phyloP scores from a whole-genome alignment of 768 basidiomycete genomes.

The Lactifluus rugatus region DNA sequence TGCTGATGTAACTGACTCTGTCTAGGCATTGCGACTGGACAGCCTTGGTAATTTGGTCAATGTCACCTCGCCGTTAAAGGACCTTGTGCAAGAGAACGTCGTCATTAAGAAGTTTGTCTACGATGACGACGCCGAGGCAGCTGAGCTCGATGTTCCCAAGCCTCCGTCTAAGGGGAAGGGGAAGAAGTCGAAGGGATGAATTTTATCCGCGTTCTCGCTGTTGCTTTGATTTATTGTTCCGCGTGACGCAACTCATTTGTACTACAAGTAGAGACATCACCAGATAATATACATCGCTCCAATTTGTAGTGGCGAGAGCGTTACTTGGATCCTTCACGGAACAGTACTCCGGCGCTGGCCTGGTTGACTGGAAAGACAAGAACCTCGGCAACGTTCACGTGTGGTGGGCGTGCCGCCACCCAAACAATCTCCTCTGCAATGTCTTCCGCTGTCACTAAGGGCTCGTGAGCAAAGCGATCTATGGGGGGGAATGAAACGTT shows the following conservation, averaged over 20 bases:
- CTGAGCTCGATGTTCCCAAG: constrained; percentile 27
- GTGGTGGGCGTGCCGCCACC: constrained; percentile 84
- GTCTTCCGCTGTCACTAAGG: constrained; percentile 67
- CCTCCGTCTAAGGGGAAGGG: constrained; percentile 32
- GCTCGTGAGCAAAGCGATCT: neutral
- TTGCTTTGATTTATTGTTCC: constrained; percentile 13
- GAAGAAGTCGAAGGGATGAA: constrained; percentile 44
- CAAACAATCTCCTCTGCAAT: constrained; percentile 98
- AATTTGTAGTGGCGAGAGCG: neutral
- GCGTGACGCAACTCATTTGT: neutral
- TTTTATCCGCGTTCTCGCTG: constrained; percentile 10
- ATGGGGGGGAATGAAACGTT: neutral
- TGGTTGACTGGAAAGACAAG: constrained; percentile 74
- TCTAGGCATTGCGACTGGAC: constrained; percentile 53
- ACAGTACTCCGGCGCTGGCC: constrained; percentile 55
- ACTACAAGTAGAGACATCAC: neutral
- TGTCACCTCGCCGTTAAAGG: constrained; percentile 43
- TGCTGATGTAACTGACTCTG: constrained; percentile 1
- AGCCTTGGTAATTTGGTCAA: constrained; percentile 61
- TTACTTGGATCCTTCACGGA: constrained; percentile 33
- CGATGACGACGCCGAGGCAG: constrained; percentile 44
- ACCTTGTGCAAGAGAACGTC: constrained; percentile 55
- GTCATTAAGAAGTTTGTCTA: constrained; percentile 74
- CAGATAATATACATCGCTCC: constrained; percentile 1
- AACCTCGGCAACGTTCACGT: constrained; percentile 84